A percentile compares a stretch with the other conserved stretches of the same genome.
Conservation (phyloP, 2,329 filamentous ascomycete species). For the Fusarium nygamai region DNA sequence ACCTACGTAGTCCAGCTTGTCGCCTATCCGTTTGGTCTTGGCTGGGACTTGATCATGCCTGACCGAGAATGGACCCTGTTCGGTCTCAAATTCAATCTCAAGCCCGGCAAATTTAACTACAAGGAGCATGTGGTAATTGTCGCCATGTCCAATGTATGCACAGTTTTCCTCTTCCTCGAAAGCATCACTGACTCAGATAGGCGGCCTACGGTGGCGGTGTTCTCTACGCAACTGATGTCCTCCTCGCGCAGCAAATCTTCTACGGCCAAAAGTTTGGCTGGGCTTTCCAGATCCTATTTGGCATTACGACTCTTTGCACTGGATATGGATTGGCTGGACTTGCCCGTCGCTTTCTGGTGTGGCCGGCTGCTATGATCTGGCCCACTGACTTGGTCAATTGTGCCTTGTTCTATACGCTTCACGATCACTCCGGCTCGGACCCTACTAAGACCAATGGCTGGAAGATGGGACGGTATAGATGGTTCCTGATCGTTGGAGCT, state of each 20-base stretch:
- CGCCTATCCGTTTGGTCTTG: conserved; percentile 66
- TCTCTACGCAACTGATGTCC: conserved; percentile 64
- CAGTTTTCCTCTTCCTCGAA: not conserved
- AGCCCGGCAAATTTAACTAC: conserved; percentile 67
- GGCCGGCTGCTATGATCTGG: conserved; percentile 68
- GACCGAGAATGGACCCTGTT: conserved; percentile 61
- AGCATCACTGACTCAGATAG: conserved; percentile 46
- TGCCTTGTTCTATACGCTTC: conserved; percentile 60
- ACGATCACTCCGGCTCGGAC: conserved; percentile 57
- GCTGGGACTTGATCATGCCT: conserved; percentile 66
- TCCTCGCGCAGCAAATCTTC: conserved; percentile 62
- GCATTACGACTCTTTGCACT: conserved; percentile 64
- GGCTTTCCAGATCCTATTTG: conserved; percentile 64
- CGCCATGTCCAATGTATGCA: conserved; percentile 70
- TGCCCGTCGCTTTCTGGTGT: conserved; percentile 62
- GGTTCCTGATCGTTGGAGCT: conserved; percentile 67
- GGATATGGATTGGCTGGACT: conserved; percentile 68
- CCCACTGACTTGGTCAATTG: conserved; percentile 64
- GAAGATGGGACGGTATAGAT: conserved; percentile 70
- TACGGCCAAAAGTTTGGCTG: conserved; percentile 66
- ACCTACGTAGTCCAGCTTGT: conserved; percentile 71
- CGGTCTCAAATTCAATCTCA: conserved; percentile 65
- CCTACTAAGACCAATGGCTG: conserved; percentile 66
- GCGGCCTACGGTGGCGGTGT: conserved; percentile 67
- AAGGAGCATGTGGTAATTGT: conserved; percentile 71